phyloP scores from a whole-genome alignment of 2,329 filamentous ascomycete genomes.

The Phyllosticta citriasiana region DNA sequence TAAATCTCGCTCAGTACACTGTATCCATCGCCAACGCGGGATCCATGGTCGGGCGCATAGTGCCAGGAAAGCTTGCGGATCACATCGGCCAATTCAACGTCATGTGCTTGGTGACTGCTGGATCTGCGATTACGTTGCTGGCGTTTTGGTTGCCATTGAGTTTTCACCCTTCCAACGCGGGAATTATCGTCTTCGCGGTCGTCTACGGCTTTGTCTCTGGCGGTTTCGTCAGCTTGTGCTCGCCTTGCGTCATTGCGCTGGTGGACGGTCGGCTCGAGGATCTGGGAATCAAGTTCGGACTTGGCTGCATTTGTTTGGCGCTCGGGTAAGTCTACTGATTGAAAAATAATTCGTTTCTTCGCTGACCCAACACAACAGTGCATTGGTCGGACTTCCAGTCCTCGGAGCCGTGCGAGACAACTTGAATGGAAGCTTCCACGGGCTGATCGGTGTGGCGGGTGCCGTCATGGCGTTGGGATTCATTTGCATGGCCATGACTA shows the following conservation, averaged over 20 bases:
- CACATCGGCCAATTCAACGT: conserved; percentile 24
- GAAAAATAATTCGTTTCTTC: background rate
- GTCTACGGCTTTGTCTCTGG: conserved; percentile 42
- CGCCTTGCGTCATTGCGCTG: conserved; percentile 9
- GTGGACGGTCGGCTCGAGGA: conserved; percentile 4
- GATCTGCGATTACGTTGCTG: conserved; percentile 36
- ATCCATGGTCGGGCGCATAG: conserved; percentile 30
- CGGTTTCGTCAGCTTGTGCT: conserved; percentile 34
- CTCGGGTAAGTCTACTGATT: background rate
- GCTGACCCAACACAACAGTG: background rate
- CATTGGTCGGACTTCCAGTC: conserved; percentile 12
- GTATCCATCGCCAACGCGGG: conserved; percentile 33
- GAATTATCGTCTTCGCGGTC: conserved; percentile 32
- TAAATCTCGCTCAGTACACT: conserved; percentile 39
- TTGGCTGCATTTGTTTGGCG: conserved; percentile 6
- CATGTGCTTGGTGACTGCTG: conserved; percentile 37
- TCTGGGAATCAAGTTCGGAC: conserved; percentile 8
- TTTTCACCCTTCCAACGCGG: conserved; percentile 32
- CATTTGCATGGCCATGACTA: background rate
- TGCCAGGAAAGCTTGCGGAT: conserved; percentile 36
- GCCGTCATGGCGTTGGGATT: background rate
- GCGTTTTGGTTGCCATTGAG: conserved; percentile 25
- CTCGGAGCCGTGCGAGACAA: conserved; percentile 11
- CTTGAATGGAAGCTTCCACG: background rate
- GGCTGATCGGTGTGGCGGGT: conserved; percentile 4